A percentile compares a stretch with the other conserved stretches of the same genome.
phyloP scores from a whole-genome alignment of 2,329 filamentous ascomycete genomes.

The Didymellaceae sp. region DNA sequence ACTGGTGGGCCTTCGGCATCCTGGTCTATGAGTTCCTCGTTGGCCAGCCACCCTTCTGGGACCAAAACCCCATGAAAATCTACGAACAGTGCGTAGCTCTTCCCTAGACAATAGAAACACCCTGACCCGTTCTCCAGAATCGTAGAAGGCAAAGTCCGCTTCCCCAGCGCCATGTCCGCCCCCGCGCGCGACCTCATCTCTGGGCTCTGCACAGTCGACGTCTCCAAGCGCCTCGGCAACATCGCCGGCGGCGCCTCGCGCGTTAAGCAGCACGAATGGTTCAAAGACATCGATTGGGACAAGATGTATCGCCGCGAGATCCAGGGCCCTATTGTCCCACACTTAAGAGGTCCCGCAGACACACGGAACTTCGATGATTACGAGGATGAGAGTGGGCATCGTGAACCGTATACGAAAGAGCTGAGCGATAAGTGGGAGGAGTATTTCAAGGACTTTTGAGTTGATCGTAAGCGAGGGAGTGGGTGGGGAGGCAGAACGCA shows the following conservation, averaged over 20 bases:
- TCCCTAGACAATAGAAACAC: too few relatives aligned
- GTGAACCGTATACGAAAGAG: conserved; percentile 72
- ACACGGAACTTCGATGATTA: conserved; percentile 84
- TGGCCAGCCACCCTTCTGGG: conserved; percentile 86
- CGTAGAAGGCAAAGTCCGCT: conserved; percentile 77
- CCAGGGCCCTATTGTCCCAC: conserved; percentile 76
- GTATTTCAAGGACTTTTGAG: conserved; percentile 73
- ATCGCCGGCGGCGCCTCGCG: conserved; percentile 73
- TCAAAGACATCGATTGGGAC: conserved; percentile 75
- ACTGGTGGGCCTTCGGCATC: conserved; percentile 89
- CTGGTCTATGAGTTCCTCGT: conserved; percentile 85
- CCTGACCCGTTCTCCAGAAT: conserved; percentile 61
- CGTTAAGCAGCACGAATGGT: conserved; percentile 80
- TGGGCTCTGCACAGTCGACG: conserved; percentile 78
- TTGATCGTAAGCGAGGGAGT: not conserved
- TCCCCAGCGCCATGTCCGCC: conserved; percentile 71
- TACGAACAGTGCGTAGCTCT: conserved; percentile 67
- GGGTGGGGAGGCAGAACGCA: not conserved
- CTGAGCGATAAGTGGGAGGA: conserved; percentile 72
- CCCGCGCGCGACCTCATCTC: conserved; percentile 77
- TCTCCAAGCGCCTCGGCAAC: conserved; percentile 78
- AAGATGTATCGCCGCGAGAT: conserved; percentile 69
- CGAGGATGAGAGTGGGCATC: conserved; percentile 73
- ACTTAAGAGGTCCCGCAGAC: conserved; percentile 73
- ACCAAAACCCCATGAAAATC: conserved; percentile 85